phyloP scores from a whole-genome alignment of 371 early-diverging fungal species.

The Mortierella sp. region DNA sequence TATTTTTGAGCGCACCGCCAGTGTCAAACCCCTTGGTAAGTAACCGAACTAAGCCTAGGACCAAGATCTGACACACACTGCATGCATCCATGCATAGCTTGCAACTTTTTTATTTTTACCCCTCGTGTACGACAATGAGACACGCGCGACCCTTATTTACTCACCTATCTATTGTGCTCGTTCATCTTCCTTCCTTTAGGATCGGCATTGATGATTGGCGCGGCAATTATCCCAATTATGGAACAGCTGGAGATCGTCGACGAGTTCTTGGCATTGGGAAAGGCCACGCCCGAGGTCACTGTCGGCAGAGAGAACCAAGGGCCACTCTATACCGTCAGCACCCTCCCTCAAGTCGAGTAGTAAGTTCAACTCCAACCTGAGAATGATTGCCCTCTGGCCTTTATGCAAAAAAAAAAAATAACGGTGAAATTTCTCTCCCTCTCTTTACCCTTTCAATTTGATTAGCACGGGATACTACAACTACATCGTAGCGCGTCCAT shows the following conservation, averaged over 20 bases:
- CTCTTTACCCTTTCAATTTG: not conserved
- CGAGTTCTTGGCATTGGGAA: not conserved
- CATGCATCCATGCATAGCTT: too few species aligned
- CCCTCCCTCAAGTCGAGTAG: not conserved
- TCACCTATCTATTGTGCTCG: too few species aligned
- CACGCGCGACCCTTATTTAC: too few species aligned
- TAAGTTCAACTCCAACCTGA: not conserved
- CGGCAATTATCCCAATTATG: not conserved
- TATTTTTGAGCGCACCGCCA: slow-evolving; percentile 17
- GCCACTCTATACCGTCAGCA: not conserved
- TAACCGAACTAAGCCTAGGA: too few species aligned
- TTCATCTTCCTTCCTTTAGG: too few species aligned
- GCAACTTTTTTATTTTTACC: too few species aligned
- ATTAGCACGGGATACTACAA: not conserved
- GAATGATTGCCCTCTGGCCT: not conserved
- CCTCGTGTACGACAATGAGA: not conserved
- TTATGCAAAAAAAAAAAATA: not conserved
- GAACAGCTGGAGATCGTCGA: not conserved
- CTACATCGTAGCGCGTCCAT: slow-evolving; percentile 14
- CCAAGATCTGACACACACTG: too few species aligned
- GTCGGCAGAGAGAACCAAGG: not conserved
- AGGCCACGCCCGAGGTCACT: slow-evolving; percentile 4
- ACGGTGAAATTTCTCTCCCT: not conserved
- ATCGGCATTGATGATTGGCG: not conserved
- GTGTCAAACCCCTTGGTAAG: slow-evolving; percentile 27